Evolutionary conservation across 345 rosid genomes (phyloP), one percentile per base, ranked within the genome.

Genomic region (Ceriops tagal): DNA sequence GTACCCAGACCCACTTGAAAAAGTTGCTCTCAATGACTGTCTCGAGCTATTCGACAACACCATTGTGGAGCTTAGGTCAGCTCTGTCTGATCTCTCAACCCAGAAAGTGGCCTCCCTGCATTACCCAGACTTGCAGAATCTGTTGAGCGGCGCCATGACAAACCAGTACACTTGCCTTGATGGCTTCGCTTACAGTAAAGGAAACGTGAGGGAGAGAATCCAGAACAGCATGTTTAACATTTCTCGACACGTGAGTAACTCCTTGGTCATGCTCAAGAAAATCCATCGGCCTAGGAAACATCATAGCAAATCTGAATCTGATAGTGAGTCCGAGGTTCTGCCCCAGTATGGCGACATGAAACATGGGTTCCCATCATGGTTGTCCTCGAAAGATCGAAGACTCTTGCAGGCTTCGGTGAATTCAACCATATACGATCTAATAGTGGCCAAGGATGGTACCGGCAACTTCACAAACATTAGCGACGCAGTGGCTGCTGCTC

Each of bases 141-240:
- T 93, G 34, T 73, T 91, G 26, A 89, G 92, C 73, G 86, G 74
- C 19, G 89, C 97, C 56, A 89, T 89, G 84, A 91, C 96, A 18
- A 88, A 91, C 73, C 93, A 89, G 82, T 87, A 86, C 86, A 93
- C 98, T 53, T 93, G 97, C 64, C 96, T 93, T 8, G 93, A 91
- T 47, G 96, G 98, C 69, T 91, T 93, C 39, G 77, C 81, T 18
- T 72, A 72, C 57, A 70, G 84, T 60, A 74, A 65, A 21, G 82
- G 77, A 20, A 61, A 65, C 7, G 71, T 87, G 28, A 73, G 86
- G 64, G 73, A 78, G 3, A 30, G 47, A 6, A 83, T 92, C 74
- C 68, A 87, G 86, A 73, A 43, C 8, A 73, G 70, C 26, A 52
- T 88, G 34, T 67, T 64, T 49, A 80, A 90, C 61, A 87, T 93